A percentile compares a stretch with the other conserved stretches of the same genome.
Evolutionary conservation across 2,329 filamentous ascomycete genomes (phyloP).

Genomic region (Neurospora crassa): DNA sequence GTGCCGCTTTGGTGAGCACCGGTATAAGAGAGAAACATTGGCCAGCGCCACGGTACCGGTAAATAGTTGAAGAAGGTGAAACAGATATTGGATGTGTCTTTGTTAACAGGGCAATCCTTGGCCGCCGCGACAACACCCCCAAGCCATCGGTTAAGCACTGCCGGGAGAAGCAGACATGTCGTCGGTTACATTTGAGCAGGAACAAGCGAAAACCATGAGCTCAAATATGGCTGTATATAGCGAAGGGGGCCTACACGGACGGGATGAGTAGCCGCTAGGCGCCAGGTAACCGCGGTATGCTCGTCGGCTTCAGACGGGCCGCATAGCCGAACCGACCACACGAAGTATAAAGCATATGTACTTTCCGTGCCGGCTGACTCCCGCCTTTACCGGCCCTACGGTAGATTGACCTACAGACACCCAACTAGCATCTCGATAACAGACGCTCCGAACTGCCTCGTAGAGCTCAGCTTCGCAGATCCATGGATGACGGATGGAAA

Average conservation of each 20-base stretch:
- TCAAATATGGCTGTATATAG: neutral
- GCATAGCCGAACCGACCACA: neutral
- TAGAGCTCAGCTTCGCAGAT: neutral
- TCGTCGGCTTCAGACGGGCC: neutral
- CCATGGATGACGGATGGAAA: neutral
- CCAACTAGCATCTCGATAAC: neutral
- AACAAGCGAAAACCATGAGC: neutral
- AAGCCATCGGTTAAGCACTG: neutral
- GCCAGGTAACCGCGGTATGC: neutral
- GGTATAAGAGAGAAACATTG: neutral
- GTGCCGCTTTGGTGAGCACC: neutral
- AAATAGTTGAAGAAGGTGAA: neutral
- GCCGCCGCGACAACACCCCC: neutral
- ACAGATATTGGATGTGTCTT: neutral
- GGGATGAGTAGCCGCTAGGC: neutral
- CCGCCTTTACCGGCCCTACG: neutral
- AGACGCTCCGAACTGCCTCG: neutral
- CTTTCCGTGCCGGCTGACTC: neutral
- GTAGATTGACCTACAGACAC: neutral
- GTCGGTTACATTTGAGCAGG: neutral
- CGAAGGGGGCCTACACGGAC: neutral
- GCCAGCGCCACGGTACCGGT: neutral
- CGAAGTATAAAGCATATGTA: neutral
- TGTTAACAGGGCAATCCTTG: neutral
- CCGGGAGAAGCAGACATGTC: neutral